phyloP scores from a whole-genome alignment of 768 basidiomycete genomes.

The Suillus subaureus region DNA sequence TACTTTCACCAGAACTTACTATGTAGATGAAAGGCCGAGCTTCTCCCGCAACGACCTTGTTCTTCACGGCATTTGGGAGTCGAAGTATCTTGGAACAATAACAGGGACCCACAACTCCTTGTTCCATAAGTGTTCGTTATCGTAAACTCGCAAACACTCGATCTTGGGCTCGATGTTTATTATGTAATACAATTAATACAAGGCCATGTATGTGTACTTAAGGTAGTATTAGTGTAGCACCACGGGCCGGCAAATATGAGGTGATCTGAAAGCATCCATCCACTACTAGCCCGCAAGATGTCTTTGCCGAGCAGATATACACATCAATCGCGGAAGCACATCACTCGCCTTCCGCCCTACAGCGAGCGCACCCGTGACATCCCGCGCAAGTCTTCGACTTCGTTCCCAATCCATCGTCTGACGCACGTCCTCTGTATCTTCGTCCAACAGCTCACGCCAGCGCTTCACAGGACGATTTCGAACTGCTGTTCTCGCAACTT shows the following conservation, averaged over 20 bases:
- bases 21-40: background rate
- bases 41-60: background rate
- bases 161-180: no score
- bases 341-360: constrained; percentile 20
- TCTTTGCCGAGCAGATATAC: constrained; percentile 3
- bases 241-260: background rate
- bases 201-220: no score
- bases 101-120: background rate
- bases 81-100: background rate
- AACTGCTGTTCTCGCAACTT: background rate
- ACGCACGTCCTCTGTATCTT: background rate
- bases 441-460: background rate
- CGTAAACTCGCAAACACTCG: no score
- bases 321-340: constrained; percentile 31
- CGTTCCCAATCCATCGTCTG: constrained; percentile 29
- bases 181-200: background rate
- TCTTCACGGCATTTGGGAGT: background rate
- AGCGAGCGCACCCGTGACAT: constrained; percentile 24
- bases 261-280: background rate
- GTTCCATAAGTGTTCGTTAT: background rate
- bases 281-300: background rate
- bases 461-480: background rate
- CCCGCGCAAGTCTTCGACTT: constrained; percentile 24
- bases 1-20: background rate
- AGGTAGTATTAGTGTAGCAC: background rate